A percentile compares a stretch with the other conserved stretches of the same genome.
phyloP scores from a whole-genome alignment of 805 yeast species.

The Metschnikowia shivogae region DNA sequence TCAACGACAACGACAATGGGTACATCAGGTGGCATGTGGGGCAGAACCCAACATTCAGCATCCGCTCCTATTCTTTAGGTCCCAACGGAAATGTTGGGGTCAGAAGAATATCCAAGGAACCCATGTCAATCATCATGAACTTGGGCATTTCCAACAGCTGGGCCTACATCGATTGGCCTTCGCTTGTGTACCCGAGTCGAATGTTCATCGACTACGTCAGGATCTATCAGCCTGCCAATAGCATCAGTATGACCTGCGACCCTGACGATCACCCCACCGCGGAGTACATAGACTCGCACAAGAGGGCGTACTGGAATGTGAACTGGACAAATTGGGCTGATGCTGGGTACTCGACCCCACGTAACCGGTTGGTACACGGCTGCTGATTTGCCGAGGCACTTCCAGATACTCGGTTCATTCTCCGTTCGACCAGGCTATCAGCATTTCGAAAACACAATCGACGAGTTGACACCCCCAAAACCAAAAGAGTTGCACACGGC shows the following conservation, averaged over 20 bases:
- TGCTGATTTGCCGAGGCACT: constrained; percentile 5
- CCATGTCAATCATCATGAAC: constrained; percentile 37
- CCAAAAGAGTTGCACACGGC: constrained; percentile 93
- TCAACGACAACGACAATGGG: constrained; percentile 63
- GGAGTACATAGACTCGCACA: constrained; percentile 32
- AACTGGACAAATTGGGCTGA: constrained; percentile 35
- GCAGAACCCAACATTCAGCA: constrained; percentile 36
- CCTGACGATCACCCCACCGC: constrained; percentile 35
- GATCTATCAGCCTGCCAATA: constrained; percentile 35
- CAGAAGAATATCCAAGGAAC: constrained; percentile 34
- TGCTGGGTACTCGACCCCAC: constrained; percentile 54
- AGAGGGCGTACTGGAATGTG: constrained; percentile 30
- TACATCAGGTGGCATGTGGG: constrained; percentile 89
- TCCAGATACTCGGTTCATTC: too few relatives aligned
- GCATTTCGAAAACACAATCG: constrained; percentile 46
- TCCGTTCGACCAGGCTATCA: not conserved
- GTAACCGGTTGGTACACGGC: constrained; percentile 31
- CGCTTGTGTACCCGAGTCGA: constrained; percentile 33
- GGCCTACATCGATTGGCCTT: constrained; percentile 36
- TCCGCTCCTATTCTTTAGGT: constrained; percentile 31
- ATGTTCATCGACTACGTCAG: constrained; percentile 39
- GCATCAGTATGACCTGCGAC: constrained; percentile 32
- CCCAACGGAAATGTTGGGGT: constrained; percentile 39
- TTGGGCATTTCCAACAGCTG: constrained; percentile 39
- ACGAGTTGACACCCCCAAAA: constrained; percentile 93